Percentiles rank a stretch among this genome's conserved stretches.
Conservation (phyloP, 306 rosid genomes). For the Acmispon strigosus region DNA sequence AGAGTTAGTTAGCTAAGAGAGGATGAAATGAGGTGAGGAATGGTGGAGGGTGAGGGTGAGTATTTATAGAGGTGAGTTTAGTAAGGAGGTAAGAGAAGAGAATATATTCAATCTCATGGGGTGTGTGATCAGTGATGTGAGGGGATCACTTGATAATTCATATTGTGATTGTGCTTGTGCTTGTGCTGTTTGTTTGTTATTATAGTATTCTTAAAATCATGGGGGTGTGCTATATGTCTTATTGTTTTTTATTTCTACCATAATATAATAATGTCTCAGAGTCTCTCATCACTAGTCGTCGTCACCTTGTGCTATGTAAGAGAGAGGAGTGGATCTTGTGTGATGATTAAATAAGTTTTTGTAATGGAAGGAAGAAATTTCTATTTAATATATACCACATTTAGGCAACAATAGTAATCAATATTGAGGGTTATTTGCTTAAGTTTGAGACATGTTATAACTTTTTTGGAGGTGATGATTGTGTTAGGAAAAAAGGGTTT, state of each 20-base stretch:
- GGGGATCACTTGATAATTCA: too few relatives aligned
- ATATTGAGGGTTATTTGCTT: slow-evolving; percentile 5
- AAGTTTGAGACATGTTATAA: slow-evolving; percentile 4
- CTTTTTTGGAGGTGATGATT: background rate
- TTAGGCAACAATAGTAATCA: background rate
- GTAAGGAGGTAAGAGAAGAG: background rate
- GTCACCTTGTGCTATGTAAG: slow-evolving; percentile 42
- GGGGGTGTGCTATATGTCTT: slow-evolving; percentile 2
- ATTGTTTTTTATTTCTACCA: background rate
- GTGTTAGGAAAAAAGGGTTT: slow-evolving; percentile 4
- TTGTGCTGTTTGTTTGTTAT: background rate
- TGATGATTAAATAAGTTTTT: background rate
- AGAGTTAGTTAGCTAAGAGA: background rate
- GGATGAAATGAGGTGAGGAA: background rate
- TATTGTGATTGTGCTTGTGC: too few relatives aligned
- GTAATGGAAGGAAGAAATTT: background rate
- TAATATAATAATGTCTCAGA: slow-evolving; percentile 19
- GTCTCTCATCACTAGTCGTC: slow-evolving; percentile 32
- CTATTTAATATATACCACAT: background rate
- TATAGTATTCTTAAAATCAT: background rate
- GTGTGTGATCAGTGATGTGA: too few relatives aligned
- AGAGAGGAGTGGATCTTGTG: background rate
- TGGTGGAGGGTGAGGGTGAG: background rate
- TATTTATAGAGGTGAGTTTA: slow-evolving; percentile 57
- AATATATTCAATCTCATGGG: too few relatives aligned